Percentiles rank a stretch among this genome's conserved stretches.
These are phyloP conservation scores for Aspergillus bridgeri DNA, from an alignment of 495 filamentous ascomycete genomes.

Conservation along the genomic window DNA sequence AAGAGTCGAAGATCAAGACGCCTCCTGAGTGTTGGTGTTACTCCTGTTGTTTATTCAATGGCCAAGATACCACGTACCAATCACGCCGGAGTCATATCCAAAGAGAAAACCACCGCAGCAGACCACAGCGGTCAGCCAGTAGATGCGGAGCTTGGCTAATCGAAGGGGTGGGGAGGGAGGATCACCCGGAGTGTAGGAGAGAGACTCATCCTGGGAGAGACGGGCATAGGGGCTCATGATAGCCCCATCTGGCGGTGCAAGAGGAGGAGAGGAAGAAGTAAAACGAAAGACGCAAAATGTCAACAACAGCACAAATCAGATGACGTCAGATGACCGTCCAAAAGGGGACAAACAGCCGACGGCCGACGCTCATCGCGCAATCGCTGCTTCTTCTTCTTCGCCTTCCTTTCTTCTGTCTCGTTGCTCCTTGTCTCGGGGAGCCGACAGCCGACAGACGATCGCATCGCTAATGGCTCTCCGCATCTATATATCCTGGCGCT, in stretches of 20 bases:
- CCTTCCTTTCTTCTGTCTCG: not conserved
- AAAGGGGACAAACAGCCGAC: conserved; percentile 6
- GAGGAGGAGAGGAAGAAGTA: not conserved
- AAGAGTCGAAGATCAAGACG: conserved; percentile 45
- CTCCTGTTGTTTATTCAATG: not conserved
- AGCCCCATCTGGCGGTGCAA: not conserved
- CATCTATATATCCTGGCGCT: not conserved
- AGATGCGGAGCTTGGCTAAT: conserved; percentile 37
- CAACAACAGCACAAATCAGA: not conserved
- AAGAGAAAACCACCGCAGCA: conserved; percentile 45
- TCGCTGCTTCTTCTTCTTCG: not conserved
- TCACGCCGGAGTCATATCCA: conserved; percentile 45
- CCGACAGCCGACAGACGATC: not conserved
- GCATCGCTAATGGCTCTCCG: not conserved
- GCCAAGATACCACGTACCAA: conserved; percentile 26
- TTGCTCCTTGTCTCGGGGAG: not conserved
- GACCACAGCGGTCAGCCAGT: conserved; percentile 50
- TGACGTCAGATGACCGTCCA: conserved; percentile 5
- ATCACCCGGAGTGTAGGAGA: not conserved
- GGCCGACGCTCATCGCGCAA: conserved; percentile 4
- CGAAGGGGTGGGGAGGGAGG: not conserved
- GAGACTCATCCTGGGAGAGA: conserved; percentile 1
- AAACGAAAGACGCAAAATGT: not conserved
- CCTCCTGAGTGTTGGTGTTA: conserved; percentile 31
- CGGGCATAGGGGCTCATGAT: conserved; percentile 4